Evolutionary conservation across 768 basidiomycete species (phyloP).

Genomic region (Tricholoma hemisulphureum): DNA sequence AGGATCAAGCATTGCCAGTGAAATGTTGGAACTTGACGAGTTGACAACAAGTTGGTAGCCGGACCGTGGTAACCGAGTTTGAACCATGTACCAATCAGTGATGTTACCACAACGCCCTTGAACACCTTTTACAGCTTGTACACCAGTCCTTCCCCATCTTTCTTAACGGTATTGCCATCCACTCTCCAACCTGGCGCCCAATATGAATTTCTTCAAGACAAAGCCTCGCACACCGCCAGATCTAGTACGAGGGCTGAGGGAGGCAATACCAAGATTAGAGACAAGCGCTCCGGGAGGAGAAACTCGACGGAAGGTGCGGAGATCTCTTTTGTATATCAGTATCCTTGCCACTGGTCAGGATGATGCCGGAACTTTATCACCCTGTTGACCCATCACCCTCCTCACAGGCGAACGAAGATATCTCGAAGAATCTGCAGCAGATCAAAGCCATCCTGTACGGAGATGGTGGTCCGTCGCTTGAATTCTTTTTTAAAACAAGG

Average conservation of each 20-base stretch:
- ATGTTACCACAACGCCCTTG: slow-evolving; percentile 13
- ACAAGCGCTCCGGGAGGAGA: slow-evolving; percentile 72
- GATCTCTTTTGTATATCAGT: background rate
- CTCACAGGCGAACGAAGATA: slow-evolving; percentile 80
- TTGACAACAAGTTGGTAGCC: background rate
- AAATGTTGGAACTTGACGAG: too few species aligned
- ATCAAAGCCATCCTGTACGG: slow-evolving; percentile 87
- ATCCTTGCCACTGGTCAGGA: background rate
- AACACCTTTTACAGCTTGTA: slow-evolving; percentile 12
- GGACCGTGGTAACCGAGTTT: background rate
- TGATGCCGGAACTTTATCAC: background rate
- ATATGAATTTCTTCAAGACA: slow-evolving; percentile 96
- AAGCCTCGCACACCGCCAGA: slow-evolving; percentile 87
- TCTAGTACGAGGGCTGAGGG: slow-evolving; percentile 76
- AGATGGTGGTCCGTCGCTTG: slow-evolving; percentile 66
- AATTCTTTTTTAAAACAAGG: background rate
- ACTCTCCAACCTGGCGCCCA: slow-evolving; percentile 1
- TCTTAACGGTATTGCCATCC: background rate
- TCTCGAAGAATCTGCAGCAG: slow-evolving; percentile 85
- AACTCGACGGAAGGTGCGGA: slow-evolving; percentile 71
- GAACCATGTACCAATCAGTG: background rate
- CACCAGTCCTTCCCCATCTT: slow-evolving; percentile 2
- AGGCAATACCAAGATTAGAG: slow-evolving; percentile 78
- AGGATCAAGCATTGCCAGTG: too few species aligned
- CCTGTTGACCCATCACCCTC: slow-evolving; percentile 1